These are phyloP conservation scores for Chlorencoelia australis DNA, from an alignment of 2,329 filamentous ascomycete genomes.

Conservation along the genomic window DNA sequence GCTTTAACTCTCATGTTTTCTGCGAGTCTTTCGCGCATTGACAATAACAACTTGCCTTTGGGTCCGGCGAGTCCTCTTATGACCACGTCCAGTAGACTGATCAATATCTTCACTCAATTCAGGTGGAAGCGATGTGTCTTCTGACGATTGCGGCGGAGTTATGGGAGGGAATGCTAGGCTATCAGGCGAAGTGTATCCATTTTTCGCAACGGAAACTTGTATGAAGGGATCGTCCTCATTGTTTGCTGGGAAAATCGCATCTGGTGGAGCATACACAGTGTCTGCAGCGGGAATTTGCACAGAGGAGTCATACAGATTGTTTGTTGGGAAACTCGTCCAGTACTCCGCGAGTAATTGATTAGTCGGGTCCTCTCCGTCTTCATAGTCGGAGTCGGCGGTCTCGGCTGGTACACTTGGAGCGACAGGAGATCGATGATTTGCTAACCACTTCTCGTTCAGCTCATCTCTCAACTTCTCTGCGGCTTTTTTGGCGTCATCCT, in stretches of 20 bases:
- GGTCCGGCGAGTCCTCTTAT: slow-evolving; percentile 1
- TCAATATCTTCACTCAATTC: slow-evolving; percentile 2
- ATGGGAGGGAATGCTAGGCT: slow-evolving; percentile 2
- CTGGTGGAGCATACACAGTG: slow-evolving; percentile 2
- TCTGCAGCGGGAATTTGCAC: slow-evolving; percentile 2
- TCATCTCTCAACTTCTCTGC: slow-evolving; percentile 10
- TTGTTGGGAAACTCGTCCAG: slow-evolving; percentile 4
- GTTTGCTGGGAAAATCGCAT: slow-evolving; percentile 4
- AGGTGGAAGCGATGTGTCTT: slow-evolving; percentile 6
- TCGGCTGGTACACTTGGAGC: slow-evolving; percentile 5
- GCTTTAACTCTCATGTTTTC: slow-evolving; percentile 11
- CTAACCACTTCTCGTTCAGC: no score
- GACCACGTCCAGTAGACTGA: slow-evolving; percentile 5
- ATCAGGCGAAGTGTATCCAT: slow-evolving; percentile 5
- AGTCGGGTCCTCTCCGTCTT: slow-evolving; percentile 7
- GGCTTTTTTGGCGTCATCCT: no score
- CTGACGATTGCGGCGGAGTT: slow-evolving; percentile 4
- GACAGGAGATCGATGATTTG: slow-evolving; percentile 7
- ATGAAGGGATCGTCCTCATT: no score
- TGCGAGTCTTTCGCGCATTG: slow-evolving; percentile 6
- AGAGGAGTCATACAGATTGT: slow-evolving; percentile 3
- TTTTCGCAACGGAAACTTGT: no score
- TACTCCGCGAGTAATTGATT: slow-evolving; percentile 9
- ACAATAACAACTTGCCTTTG: slow-evolving; percentile 2
- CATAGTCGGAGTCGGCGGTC: slow-evolving; percentile 5